phyloP scores from a whole-genome alignment of 176 grass and related monocot genomes.

The Zizania latifolia region DNA sequence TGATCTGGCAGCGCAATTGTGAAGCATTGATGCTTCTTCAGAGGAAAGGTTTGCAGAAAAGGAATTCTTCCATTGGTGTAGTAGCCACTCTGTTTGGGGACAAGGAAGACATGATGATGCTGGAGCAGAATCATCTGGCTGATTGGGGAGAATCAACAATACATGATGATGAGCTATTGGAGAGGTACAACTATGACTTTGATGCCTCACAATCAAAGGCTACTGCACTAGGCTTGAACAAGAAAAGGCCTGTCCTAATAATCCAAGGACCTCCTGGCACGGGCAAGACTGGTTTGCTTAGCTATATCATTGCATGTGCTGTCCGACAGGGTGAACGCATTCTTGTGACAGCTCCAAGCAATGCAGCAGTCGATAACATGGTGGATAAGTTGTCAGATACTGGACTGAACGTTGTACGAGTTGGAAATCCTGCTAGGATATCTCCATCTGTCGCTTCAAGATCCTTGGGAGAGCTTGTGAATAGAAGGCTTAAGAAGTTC shows the following conservation, averaged over 20 bases:
- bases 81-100: conserved; percentile 83
- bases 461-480: conserved; percentile 65
- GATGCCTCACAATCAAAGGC: conserved; percentile 63
- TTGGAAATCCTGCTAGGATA: conserved; percentile 81
- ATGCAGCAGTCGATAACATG: conserved; percentile 82
- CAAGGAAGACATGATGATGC: conserved; percentile 58
- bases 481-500: conserved; percentile 54
- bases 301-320: conserved; percentile 55
- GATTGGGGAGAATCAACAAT: conserved; percentile 41
- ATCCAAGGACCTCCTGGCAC: conserved; percentile 89
- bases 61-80: conserved; percentile 61
- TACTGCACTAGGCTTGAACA: conserved; percentile 68
- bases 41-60: conserved; percentile 80
- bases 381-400: conserved; percentile 66
- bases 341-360: conserved; percentile 87
- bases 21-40: conserved; percentile 84
- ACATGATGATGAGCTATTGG: conserved; percentile 21
- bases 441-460: conserved; percentile 63
- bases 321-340: conserved; percentile 68
- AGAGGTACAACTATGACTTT: conserved; percentile 34
- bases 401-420: conserved; percentile 61
- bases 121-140: conserved; percentile 56
- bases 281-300: conserved; percentile 79
- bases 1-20: conserved; percentile 72
- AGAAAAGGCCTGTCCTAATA: conserved; percentile 64